phyloP scores from a whole-genome alignment of 768 basidiomycete genomes.

The Cytidiella melzeri region DNA sequence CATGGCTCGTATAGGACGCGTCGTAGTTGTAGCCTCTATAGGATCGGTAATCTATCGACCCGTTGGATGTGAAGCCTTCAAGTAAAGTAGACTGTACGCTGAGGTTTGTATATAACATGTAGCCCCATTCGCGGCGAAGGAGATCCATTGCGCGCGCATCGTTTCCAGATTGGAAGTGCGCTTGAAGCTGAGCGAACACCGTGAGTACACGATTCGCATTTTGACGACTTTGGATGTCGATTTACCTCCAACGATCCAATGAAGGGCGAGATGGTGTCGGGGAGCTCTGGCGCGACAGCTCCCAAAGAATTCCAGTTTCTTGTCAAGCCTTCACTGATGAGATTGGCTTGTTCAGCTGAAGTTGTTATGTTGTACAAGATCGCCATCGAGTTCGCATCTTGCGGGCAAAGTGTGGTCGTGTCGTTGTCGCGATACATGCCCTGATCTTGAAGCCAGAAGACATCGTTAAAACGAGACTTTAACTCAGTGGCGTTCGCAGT shows the following conservation, averaged over 20 bases:
- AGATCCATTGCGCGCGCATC: constrained; percentile 47
- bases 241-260: constrained; percentile 53
- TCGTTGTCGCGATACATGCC: constrained; percentile 52
- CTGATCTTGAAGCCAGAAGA: constrained; percentile 42
- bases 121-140: constrained; percentile 51
- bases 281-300: constrained; percentile 48
- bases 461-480: constrained; percentile 43
- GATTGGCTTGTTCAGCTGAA: constrained; percentile 30
- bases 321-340: constrained; percentile 41
- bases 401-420: constrained; percentile 46
- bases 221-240: not conserved
- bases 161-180: constrained; percentile 50
- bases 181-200: constrained; percentile 48
- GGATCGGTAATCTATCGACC: constrained; percentile 47
- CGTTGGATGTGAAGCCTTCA: constrained; percentile 54
- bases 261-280: constrained; percentile 55
- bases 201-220: no score
- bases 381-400: constrained; percentile 55
- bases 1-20: constrained; percentile 51
- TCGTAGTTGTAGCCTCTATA: constrained; percentile 52
- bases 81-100: constrained; percentile 52
- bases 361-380: constrained; percentile 46
- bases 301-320: constrained; percentile 50
- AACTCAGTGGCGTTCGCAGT: constrained; percentile 40
- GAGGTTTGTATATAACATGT: constrained; percentile 49